Evolutionary conservation across 352 stramenopile species (phyloP).

Genomic region (Phytophthora idaei): DNA sequence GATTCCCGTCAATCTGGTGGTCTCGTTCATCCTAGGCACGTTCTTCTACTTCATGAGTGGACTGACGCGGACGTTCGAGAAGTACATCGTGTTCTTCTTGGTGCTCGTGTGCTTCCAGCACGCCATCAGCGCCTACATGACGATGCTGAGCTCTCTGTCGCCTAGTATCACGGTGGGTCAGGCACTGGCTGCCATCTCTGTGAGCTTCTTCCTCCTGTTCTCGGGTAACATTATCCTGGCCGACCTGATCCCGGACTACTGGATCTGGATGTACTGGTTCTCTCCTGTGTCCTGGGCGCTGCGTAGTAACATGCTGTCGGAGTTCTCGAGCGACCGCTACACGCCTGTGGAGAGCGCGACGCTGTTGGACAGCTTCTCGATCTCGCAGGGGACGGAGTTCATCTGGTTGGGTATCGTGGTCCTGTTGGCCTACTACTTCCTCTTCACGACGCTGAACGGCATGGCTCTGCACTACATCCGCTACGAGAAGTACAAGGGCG

Average conservation of each 20-base stretch:
- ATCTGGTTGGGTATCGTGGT: slow-evolving; percentile 57
- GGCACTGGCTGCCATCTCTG: slow-evolving; percentile 48
- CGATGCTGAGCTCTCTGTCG: slow-evolving; percentile 55
- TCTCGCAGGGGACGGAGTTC: slow-evolving; percentile 45
- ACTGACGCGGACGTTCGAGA: slow-evolving; percentile 56
- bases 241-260: slow-evolving; percentile 70
- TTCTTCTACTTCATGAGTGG: slow-evolving; percentile 92
- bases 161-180: slow-evolving; percentile 64
- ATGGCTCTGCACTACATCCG: slow-evolving; percentile 58
- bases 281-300: slow-evolving; percentile 66
- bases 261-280: slow-evolving; percentile 85
- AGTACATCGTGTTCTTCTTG: slow-evolving; percentile 80
- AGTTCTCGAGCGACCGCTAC: slow-evolving; percentile 51
- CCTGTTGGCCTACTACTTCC: slow-evolving; percentile 55
- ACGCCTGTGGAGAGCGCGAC: slow-evolving; percentile 10
- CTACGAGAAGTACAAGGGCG: slow-evolving; percentile 51
- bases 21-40: slow-evolving; percentile 62
- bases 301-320: slow-evolving; percentile 58
- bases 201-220: slow-evolving; percentile 74
- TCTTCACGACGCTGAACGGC: slow-evolving; percentile 56
- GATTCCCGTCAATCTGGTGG: slow-evolving; percentile 70
- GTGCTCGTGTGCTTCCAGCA: slow-evolving; percentile 83
- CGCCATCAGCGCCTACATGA: slow-evolving; percentile 70
- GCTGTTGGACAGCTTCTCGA: slow-evolving; percentile 43
- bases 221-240: slow-evolving; percentile 77